Base-by-base conservation (phyloP, 257 asterid species). In the Fraxinus cuspidata region DNA sequence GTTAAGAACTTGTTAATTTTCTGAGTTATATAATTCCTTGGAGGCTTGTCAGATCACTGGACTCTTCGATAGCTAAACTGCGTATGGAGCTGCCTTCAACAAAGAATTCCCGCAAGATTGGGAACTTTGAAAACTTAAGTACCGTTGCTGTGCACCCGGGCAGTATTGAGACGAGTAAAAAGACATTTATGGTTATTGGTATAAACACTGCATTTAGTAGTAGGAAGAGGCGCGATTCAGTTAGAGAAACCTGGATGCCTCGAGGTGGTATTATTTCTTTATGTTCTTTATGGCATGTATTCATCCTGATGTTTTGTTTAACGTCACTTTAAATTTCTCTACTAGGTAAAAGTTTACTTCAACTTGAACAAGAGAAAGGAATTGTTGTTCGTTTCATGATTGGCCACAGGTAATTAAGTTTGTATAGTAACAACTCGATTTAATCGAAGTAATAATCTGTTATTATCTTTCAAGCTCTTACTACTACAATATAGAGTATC, bases 181-280 rank as follows among this genome's bases (percentile, higher is more conserved):
- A 84, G 79, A 88, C 82, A 71, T 92, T 91, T 81, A 84, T 92
- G 84, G 92, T 92, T 16, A 84, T 92, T 32, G 97, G 97, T 38
- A 85, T 90, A 80, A 92, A 90, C 89, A 92, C 96, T 0, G 97
- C 97, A 19, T 92, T 92, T 73, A 92, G 96, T 80, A 87, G 96
- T 80, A 83, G 97, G 83, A 91, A 83, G 87, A 91, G 97, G 78
- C 96, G 97, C 18, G 97, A 91, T 89, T 91, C 97, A 4, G 72
- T 92, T 76, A 84, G 97, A 74, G 90, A 88, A 70, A 92, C 97
- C n/a, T 92, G 97, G 97, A 86, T 91, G 92, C 97, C 94, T 53
- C 90, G 84, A 89, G 97, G 97, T 90, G 3, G 28, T 32, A 38
- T 68, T 51, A 8, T 15, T 25, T 18, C 23, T 31, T n/a, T 23